Base-by-base conservation (phyloP, 2,329 filamentous ascomycete species). In the Stagonosporopsis rhizophila region DNA sequence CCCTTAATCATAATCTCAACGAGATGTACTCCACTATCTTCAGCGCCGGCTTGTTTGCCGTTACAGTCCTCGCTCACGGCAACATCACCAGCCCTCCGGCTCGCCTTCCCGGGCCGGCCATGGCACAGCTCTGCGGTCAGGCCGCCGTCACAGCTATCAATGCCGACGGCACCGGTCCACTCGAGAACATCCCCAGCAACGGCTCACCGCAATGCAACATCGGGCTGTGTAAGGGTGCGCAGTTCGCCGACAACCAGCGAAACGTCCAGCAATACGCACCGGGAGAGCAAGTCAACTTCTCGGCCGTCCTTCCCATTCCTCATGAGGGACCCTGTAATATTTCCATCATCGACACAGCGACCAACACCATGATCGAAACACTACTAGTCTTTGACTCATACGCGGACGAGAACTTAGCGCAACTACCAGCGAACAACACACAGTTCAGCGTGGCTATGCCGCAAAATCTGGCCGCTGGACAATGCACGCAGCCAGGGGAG, bases 241-340 rank as follows among this genome's bases (percentile, higher is more conserved):
- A 85, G 68, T 85, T 81, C 71, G 80, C 66, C 58, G 84, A 87
- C 77, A 86, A 85, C 78, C 79, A 71, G 57, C 77, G 67, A 58
- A 82, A 82, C 58, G 79, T 86, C 44, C 76, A 74, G 37, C 76
- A 72, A 23, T 85, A 80, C 75, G 80, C 77, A 14, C 68, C 78
- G 2, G 80, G 81, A 46, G 57, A 64, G 15, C 70, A 72, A 28
- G 73, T 84, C 39, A 63, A 74, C 20, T 72, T 83, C 49, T 71
- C 70, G 32, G 78, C 82, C 61, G 77, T 82, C 56, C 75, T 83
- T 56, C 72, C 75, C 17, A 81, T 82, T 48, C 82, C 82, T 23
- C 83, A 86, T 69, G 81, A 80, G 25, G 83, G 83, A 22, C 75
- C 73, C 6, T 82, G 81, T 54, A 87, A 87, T 68, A 82, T 88